A percentile compares a stretch with the other conserved stretches of the same genome.
Conservation (phyloP, 192 early-diverging fungal genomes). For the Coemansia sp. region DNA sequence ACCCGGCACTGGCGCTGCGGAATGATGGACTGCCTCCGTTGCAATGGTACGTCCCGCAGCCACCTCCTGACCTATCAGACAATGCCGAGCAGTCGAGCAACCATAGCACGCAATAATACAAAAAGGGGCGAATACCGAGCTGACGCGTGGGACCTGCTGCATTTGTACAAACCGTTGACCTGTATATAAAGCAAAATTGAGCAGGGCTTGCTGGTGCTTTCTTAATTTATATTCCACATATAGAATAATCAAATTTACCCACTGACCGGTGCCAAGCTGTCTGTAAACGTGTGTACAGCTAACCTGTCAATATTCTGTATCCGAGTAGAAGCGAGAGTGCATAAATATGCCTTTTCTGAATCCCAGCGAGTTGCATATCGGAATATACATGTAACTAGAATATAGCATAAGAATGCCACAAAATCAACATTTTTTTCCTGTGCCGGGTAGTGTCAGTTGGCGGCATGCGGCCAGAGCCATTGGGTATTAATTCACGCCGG, state of each 20-base stretch:
- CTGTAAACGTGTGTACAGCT: no score
- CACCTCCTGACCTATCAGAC: not conserved
- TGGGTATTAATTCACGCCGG: not conserved
- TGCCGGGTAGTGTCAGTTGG: no score
- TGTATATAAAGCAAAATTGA: not conserved
- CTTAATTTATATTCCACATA: not conserved
- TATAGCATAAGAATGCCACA: no score
- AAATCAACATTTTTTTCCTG: no score
- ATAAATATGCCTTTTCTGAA: not conserved
- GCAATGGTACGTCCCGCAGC: slow-evolving; percentile 36
- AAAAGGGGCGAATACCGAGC: not conserved
- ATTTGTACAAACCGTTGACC: not conserved
- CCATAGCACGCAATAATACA: not conserved
- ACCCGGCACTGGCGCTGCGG: slow-evolving; percentile 26
- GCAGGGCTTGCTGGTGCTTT: not conserved
- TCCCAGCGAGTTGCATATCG: not conserved
- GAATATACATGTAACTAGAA: not conserved
- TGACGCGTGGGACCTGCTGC: not conserved
- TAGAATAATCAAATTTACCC: not conserved
- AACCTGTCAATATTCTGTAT: not conserved
- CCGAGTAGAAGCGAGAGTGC: not conserved
- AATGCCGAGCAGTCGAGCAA: not conserved
- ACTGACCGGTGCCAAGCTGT: not conserved
- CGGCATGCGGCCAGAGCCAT: not conserved
- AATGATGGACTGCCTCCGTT: slow-evolving; percentile 33